Base-by-base conservation (phyloP, 2,329 filamentous ascomycete species). In the Ascosphaera pollenicola region DNA sequence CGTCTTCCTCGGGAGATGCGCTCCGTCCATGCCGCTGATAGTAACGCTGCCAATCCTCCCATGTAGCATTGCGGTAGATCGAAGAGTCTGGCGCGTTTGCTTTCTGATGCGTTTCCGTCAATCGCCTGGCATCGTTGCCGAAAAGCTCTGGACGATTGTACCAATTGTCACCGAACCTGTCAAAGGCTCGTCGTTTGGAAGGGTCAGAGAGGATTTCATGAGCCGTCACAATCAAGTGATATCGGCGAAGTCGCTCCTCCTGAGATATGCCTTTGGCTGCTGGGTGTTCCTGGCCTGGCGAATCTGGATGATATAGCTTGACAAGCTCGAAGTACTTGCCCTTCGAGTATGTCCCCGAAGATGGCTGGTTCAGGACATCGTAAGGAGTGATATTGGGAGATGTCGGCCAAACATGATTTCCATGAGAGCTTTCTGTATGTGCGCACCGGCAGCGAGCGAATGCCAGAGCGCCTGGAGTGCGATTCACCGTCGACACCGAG, bases 11-110 rank as follows among this genome's bases (percentile, higher is more conserved):
- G 47, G 59, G 45, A 40, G 45, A 58, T 61, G 45, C 54, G 54
- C 50, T 56, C 49, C 44, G 49, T 51, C 47, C 64, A 55, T 51
- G 63, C 56, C 55, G 65, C 55, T 72, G 64, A 48, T 80, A 69
- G 75, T 78, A 92, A 35, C 67, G 68, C 60, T 93, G 82, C 85
- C 85, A 94, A 55, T 98, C 89, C 54, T 98, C 89, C 89, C 89
- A 98, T 0, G 89, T 95, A 1, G 83, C 89, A 54, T 95, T 95
- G 48, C 63, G 55, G 50, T 64, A 69, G 37, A 75, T 70, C 54
- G 52, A 64, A 41, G 17, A 8, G 17, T 24, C 17, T 5, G 35
- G 17, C 5, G 50, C 61, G 49, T 51, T 61, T 46, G 43, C 59
- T 47, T 46, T 53, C 44, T 46, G 51, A 39, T 58, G 57, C 49